A percentile compares a stretch with the other conserved stretches of the same genome.
These are phyloP conservation scores for Phaeotremella fagi DNA, from an alignment of 768 basidiomycete genomes.

Conservation along the genomic window DNA sequence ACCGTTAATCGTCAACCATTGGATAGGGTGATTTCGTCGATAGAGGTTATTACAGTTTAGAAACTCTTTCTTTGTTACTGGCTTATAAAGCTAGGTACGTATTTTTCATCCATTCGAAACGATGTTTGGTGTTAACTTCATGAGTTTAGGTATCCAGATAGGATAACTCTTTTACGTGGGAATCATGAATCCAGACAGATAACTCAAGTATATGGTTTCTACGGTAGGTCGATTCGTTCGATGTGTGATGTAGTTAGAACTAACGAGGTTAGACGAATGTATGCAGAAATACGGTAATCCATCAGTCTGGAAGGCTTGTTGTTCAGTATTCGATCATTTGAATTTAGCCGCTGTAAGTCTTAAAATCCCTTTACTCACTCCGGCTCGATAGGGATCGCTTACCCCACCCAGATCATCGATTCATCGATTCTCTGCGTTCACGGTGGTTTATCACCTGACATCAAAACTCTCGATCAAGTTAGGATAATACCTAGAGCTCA, in stretches of 20 bases:
- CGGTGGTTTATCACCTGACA: constrained; percentile 92
- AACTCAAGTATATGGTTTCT: constrained; percentile 99
- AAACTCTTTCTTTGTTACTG: constrained; percentile 93
- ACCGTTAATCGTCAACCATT: background rate
- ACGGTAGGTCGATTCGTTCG: constrained; percentile 58
- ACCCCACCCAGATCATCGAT: constrained; percentile 73
- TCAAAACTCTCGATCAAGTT: constrained; percentile 90
- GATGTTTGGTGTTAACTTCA: constrained; percentile 68
- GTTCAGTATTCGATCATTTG: constrained; percentile 90
- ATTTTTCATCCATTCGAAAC: background rate
- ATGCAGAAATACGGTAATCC: constrained; percentile 96
- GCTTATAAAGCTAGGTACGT: constrained; percentile 66
- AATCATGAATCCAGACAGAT: constrained; percentile 99
- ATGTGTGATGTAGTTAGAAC: background rate
- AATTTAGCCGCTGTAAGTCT: constrained; percentile 80
- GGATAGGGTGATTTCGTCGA: constrained; percentile 87
- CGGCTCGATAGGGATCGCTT: no score
- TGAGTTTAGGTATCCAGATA: constrained; percentile 92
- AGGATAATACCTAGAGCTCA: constrained; percentile 67
- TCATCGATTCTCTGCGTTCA: constrained; percentile 89
- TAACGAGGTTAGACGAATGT: constrained; percentile 69
- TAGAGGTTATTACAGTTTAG: constrained; percentile 97
- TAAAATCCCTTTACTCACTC: no score
- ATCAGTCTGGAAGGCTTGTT: constrained; percentile 95
- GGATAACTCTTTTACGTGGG: constrained; percentile 92